A percentile compares a stretch with the other conserved stretches of the same genome.
These are phyloP conservation scores for Tricholoma matsutake DNA, from an alignment of 768 basidiomycete genomes.

Conservation along the genomic window DNA sequence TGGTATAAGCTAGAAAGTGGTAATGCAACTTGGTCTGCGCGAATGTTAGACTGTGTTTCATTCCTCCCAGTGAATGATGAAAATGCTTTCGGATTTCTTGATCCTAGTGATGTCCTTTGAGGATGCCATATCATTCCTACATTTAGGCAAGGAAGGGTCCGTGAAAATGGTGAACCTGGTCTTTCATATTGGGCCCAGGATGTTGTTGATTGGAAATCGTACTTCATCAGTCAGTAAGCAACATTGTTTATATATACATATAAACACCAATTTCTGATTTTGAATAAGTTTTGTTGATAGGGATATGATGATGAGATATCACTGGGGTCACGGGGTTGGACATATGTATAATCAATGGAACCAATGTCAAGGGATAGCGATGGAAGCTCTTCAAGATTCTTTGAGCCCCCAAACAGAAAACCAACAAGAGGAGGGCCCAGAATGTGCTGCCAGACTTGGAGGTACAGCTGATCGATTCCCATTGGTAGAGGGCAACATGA, in stretches of 20 bases:
- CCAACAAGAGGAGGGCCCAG: no score
- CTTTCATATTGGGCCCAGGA: no score
- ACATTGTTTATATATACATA: no score
- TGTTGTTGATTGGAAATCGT: no score
- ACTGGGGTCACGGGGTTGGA: neutral
- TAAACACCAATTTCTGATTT: neutral
- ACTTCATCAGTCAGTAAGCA: no score
- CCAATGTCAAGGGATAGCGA: neutral
- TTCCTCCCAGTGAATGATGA: neutral
- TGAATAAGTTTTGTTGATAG: neutral
- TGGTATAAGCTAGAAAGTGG: no score
- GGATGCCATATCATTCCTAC: slow-evolving; percentile 15
- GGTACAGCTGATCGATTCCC: no score
- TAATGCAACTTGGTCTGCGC: neutral
- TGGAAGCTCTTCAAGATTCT: no score
- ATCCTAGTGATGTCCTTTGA: slow-evolving; percentile 14
- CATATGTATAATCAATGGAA: neutral
- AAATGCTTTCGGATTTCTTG: slow-evolving; percentile 16
- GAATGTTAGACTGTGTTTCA: neutral
- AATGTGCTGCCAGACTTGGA: no score
- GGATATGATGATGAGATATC: neutral
- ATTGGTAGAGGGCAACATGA: no score
- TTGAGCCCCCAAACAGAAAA: no score
- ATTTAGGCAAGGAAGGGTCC: neutral
- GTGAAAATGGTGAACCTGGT: neutral